Evolutionary conservation across 305 asterid species (phyloP).

Genomic region (Fraxinus ornus): DNA sequence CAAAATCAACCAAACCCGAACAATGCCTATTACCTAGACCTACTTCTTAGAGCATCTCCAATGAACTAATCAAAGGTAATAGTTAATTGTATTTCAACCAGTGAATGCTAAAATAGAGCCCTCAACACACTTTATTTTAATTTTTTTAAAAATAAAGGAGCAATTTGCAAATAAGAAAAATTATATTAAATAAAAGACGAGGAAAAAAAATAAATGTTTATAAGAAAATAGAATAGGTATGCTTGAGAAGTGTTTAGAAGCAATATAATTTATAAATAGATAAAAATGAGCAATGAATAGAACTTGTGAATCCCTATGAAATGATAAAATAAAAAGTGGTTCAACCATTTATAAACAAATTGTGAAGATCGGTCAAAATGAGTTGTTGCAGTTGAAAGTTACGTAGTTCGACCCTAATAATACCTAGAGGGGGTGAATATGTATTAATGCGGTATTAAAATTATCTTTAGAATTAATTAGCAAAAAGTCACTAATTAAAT

Average conservation of each 20-base stretch:
- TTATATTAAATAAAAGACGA: neutral
- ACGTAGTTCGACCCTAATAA: too few relatives aligned
- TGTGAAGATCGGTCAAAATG: neutral
- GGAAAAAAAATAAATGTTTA: neutral
- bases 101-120: neutral
- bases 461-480: too few relatives aligned
- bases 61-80: neutral
- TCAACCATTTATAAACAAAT: neutral
- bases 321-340: neutral
- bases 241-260: neutral
- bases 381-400: neutral
- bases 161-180: too few relatives aligned
- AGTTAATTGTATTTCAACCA: neutral
- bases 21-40: too few relatives aligned
- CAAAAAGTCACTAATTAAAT: too few relatives aligned
- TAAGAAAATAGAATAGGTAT: too few relatives aligned
- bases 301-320: neutral
- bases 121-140: neutral
- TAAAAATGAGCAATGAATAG: neutral
- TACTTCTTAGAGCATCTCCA: neutral
- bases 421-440: too few relatives aligned
- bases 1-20: too few relatives aligned
- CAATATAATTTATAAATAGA: neutral
- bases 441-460: too few relatives aligned
- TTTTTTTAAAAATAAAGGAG: neutral